A percentile compares a stretch with the other conserved stretches of the same genome.
Evolutionary conservation across 139 green algal species (phyloP).

Genomic region (Volvox reticuliferus): DNA sequence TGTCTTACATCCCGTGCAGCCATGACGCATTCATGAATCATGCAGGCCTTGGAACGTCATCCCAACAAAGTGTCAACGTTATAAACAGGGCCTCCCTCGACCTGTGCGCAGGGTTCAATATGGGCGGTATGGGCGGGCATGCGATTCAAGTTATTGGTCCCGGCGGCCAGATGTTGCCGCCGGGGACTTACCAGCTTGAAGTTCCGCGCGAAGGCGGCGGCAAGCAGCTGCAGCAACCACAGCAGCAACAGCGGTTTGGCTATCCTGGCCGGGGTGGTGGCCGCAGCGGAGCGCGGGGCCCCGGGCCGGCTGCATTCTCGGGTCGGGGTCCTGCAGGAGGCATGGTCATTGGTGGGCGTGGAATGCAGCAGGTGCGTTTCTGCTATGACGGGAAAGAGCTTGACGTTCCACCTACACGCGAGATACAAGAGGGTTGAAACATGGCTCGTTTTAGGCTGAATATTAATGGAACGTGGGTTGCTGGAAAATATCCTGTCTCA

Average conservation of each 20-base stretch:
- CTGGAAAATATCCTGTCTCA: too few relatives aligned
- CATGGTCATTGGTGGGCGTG: slow-evolving; percentile 33
- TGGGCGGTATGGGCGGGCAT: slow-evolving; percentile 34
- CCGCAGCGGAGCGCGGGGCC: slow-evolving; percentile 6
- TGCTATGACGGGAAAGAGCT: too few relatives aligned
- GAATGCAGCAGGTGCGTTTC: slow-evolving; percentile 26
- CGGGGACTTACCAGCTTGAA: slow-evolving; percentile 47
- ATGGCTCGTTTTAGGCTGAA: too few relatives aligned
- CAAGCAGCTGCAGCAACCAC: neutral
- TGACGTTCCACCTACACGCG: too few relatives aligned
- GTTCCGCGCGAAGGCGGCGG: slow-evolving; percentile 21
- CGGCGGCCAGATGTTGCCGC: slow-evolving; percentile 34
- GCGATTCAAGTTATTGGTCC: slow-evolving; percentile 39
- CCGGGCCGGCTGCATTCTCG: neutral
- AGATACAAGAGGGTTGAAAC: too few relatives aligned
- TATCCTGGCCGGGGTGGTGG: slow-evolving; percentile 11
- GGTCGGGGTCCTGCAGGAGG: neutral
- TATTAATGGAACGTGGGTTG: too few relatives aligned
- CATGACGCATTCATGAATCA: too few relatives aligned
- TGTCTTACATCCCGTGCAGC: too few relatives aligned
- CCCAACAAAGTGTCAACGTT: too few relatives aligned
- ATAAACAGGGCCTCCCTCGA: too few relatives aligned
- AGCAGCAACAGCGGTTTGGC: slow-evolving; percentile 5
- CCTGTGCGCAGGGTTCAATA: slow-evolving; percentile 42
- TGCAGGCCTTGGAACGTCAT: too few relatives aligned